A percentile compares a stretch with the other conserved stretches of the same genome.
Conservation (phyloP, 2,329 filamentous ascomycete species). For the Pestalotiopsis sp. region DNA sequence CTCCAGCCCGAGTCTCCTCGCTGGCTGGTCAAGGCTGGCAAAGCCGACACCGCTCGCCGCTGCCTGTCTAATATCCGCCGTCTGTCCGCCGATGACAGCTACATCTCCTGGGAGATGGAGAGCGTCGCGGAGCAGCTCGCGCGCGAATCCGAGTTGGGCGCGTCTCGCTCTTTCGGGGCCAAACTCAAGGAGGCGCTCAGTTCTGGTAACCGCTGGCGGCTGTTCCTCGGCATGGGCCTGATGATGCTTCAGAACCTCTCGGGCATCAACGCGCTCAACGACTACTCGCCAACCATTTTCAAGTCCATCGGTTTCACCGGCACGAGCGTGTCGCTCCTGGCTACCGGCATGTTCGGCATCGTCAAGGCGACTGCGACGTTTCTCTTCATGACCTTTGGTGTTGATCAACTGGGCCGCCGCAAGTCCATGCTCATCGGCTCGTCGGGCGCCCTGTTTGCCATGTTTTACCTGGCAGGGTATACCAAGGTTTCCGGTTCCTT, state of each 20-base stretch:
- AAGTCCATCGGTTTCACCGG: conserved; percentile 49
- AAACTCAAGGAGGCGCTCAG: conserved; percentile 21
- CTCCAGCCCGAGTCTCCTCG: conserved; percentile 23
- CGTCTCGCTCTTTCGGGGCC: conserved; percentile 29
- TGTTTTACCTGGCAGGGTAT: conserved; percentile 24
- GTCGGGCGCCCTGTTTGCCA: conserved; percentile 20
- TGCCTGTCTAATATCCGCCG: conserved; percentile 21
- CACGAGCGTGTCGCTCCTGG: conserved; percentile 49
- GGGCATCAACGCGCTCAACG: conserved; percentile 72
- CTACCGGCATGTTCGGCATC: conserved; percentile 76
- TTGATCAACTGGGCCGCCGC: conserved; percentile 23
- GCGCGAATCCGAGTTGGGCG: conserved; percentile 36
- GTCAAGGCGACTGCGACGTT: conserved; percentile 72
- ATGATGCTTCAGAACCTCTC: conserved; percentile 29
- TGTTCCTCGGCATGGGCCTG: neutral
- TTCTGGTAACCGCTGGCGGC: neutral
- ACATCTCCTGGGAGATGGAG: conserved; percentile 26
- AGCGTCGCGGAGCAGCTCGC: conserved; percentile 33
- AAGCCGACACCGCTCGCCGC: conserved; percentile 16
- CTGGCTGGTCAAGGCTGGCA: conserved; percentile 25
- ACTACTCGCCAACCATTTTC: conserved; percentile 72
- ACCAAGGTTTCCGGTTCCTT: conserved; percentile 16
- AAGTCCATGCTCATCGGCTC: conserved; percentile 22
- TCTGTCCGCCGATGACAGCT: conserved; percentile 27
- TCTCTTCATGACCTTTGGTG: conserved; percentile 42